A percentile compares a stretch with the other conserved stretches of the same genome.
Conservation (phyloP, 805 yeast genomes). For the Nakazawaea siamensis region DNA sequence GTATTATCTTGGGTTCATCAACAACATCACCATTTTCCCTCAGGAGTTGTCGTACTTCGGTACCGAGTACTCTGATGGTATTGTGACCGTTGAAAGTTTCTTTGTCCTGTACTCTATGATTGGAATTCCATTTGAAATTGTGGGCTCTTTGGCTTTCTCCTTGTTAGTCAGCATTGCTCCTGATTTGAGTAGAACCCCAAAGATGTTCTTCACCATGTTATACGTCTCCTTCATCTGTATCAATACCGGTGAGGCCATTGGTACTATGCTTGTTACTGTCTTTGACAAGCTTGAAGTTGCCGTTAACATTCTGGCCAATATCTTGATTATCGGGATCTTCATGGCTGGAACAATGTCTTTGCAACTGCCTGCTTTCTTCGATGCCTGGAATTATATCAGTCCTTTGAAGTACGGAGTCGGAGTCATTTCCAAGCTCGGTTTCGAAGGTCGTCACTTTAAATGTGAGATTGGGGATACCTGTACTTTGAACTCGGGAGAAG, state of each 20-base stretch:
- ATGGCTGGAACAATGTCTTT: constrained; percentile 76
- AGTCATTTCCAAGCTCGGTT: constrained; percentile 43
- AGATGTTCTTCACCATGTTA: constrained; percentile 52
- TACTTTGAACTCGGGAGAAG: constrained; percentile 37
- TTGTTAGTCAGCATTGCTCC: constrained; percentile 50
- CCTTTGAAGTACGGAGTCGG: constrained; percentile 62
- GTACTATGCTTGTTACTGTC: constrained; percentile 58
- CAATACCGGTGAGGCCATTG: constrained; percentile 67
- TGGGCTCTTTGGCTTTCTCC: constrained; percentile 46
- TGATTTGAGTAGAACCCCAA: constrained; percentile 58
- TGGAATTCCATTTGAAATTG: constrained; percentile 51
- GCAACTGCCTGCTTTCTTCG: constrained; percentile 54
- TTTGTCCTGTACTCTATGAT: constrained; percentile 41
- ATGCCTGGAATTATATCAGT: constrained; percentile 56
- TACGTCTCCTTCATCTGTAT: constrained; percentile 40
- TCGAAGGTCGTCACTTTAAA: constrained; percentile 35
- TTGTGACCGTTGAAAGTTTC: constrained; percentile 55
- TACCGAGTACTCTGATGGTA: constrained; percentile 60
- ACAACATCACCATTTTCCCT: constrained; percentile 62
- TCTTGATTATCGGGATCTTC: constrained; percentile 55
- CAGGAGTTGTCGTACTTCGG: constrained; percentile 56
- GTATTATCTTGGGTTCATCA: constrained; percentile 63
- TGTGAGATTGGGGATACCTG: constrained; percentile 37
- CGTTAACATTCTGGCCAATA: constrained; percentile 50
- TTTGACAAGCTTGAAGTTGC: constrained; percentile 66